Evolutionary conservation across 169 alveolate species (phyloP).

Genomic region (Plasmodium knowlesi): DNA sequence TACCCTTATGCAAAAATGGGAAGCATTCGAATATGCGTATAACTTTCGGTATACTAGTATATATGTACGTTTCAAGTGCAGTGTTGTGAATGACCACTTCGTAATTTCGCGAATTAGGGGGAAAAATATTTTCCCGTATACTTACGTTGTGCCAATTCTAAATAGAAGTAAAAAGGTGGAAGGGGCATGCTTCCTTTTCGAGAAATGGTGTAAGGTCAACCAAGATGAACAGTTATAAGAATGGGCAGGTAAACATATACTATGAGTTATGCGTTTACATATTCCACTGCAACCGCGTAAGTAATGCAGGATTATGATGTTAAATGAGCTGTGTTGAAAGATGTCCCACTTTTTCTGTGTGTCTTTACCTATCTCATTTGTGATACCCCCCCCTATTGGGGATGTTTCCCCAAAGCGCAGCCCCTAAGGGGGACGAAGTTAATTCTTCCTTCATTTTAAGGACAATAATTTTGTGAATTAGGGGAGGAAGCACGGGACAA

Average conservation of each 20-base stretch:
- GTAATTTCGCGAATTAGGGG: neutral
- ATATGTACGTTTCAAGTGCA: neutral
- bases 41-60: neutral
- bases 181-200: neutral
- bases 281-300: neutral
- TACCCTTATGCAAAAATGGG: neutral
- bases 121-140: neutral
- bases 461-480: neutral
- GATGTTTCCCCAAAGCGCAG: neutral
- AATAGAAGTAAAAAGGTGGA: neutral
- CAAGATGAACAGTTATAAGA: neutral
- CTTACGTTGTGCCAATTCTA: neutral
- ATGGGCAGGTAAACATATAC: neutral
- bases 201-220: neutral
- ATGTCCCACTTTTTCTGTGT: neutral
- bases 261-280: neutral
- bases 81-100: neutral
- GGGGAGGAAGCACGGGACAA: neutral
- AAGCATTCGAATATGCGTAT: neutral
- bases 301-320: neutral
- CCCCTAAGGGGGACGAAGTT: neutral
- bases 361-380: neutral
- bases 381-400: neutral
- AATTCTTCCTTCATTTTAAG: neutral
- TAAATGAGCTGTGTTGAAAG: neutral